A percentile compares a stretch with the other conserved stretches of the same genome.
These are phyloP conservation scores for Thalassiosira ordinaria DNA, from an alignment of 352 stramenopile species.

Conservation along the genomic window DNA sequence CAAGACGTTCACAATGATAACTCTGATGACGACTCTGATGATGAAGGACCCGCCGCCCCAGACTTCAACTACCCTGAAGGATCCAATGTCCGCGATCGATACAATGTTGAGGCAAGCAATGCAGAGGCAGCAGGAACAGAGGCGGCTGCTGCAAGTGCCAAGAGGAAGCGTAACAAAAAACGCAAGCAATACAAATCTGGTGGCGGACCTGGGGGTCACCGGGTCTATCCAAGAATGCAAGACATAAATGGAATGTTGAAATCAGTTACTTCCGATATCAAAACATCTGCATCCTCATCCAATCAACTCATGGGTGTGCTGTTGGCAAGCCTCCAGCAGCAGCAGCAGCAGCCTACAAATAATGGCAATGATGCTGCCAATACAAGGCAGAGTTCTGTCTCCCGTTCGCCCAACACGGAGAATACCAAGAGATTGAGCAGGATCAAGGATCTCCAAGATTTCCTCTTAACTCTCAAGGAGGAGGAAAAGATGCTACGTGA, in stretches of 20 bases:
- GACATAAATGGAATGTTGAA: background rate
- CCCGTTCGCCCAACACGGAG: background rate
- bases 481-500: background rate
- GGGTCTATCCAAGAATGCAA: background rate
- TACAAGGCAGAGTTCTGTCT: background rate
- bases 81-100: background rate
- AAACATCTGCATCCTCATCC: background rate
- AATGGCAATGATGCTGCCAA: background rate
- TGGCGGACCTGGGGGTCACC: no score
- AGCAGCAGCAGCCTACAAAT: background rate
- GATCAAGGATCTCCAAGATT: background rate
- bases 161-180: background rate
- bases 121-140: background rate
- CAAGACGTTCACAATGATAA: no score
- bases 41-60: no score
- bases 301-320: background rate
- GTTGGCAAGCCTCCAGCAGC: background rate
- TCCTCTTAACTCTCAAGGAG: background rate
- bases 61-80: constrained; percentile 4
- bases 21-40: no score
- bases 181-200: no score
- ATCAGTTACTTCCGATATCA: background rate
- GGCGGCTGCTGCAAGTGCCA: background rate
- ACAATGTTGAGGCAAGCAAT: background rate
- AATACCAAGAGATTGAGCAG: background rate